Base-by-base conservation (phyloP, 2,329 filamentous ascomycete species). In the Colletotrichum sp. region DNA sequence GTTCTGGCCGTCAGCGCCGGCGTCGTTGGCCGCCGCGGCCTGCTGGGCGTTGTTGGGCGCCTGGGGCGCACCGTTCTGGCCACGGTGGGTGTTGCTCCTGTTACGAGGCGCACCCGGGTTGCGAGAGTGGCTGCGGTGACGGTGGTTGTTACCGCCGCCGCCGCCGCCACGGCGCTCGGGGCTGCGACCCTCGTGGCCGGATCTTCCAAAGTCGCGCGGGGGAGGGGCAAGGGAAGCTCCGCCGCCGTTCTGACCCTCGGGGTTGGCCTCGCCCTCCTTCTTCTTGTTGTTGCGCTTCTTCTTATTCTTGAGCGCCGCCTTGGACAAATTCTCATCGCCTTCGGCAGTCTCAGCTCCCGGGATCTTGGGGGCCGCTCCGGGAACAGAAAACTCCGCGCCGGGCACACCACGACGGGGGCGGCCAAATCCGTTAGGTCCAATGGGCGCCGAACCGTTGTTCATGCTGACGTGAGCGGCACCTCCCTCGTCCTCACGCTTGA, bases 401-500 rank as follows among this genome's bases (percentile, higher is more conserved):
- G 97, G 97, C 21, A 99, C 93, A 76, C 93, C 92, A 79, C 96
- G 94, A 80, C 95, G 93, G 61, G 91, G 77, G 85, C 90, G 88
- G 61, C 92, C 96, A 81, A 98, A 98, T n/a, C 94, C 95, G 81
- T 96, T 97, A 63, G 92, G 87, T 28, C 91, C 89, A 52, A 92
- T 84, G n/a, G 92, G 92, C 4, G 93, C 90, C 32, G 93, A 90
- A 32, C 94, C 94, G 77, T 96, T 95, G 78, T 97, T 96, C 84
- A 94, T 93, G 79, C 92, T 90, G 74, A 95, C 88, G 82, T 96
- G 97, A 8, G 96, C 96, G 10, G 94, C 94, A 69, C 97, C 97
- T 68, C 97, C 97, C 86, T 99, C 95, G 78, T 99, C 97, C 85
- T 99, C 97, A 73, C 97, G 95, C 89, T 98, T 98, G 89, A 98